phyloP scores from a whole-genome alignment of 306 rosid genomes.

The Corylus heterophylla region DNA sequence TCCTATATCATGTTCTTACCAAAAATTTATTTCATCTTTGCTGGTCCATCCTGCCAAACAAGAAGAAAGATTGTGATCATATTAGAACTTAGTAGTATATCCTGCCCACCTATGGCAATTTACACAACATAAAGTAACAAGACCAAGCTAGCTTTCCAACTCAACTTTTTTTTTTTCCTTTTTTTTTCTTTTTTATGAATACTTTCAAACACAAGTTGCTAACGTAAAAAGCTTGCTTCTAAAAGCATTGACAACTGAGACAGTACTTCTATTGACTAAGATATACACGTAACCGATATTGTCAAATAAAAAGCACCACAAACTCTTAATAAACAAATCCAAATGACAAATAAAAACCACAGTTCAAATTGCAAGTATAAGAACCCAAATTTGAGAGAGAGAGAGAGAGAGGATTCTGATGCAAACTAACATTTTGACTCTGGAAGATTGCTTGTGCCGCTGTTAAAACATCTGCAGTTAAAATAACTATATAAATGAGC shows the following conservation, averaged over 20 bases:
- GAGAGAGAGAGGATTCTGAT: conserved; percentile 21
- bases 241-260: conserved; percentile 13
- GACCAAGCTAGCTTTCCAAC: conserved; percentile 1
- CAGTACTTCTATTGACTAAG: neutral
- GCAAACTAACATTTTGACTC: conserved; percentile 68
- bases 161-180: neutral
- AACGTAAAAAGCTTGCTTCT: neutral
- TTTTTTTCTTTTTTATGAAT: too few species aligned
- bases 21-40: conserved; percentile 66
- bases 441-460: conserved; percentile 77
- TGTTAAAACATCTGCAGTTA: conserved; percentile 70
- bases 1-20: conserved; percentile 51
- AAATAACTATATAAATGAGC: conserved; percentile 33
- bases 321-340: conserved; percentile 3
- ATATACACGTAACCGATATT: conserved; percentile 9
- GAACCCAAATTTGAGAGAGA: conserved; percentile 2
- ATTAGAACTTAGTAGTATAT: conserved; percentile 4
- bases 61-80: conserved; percentile 17
- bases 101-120: neutral
- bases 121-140: neutral
- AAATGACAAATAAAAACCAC: neutral
- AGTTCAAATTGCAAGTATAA: neutral
- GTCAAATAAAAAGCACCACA: neutral
- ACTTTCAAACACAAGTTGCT: neutral
- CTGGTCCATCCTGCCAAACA: conserved; percentile 74